A percentile compares a stretch with the other conserved stretches of the same genome.
These are phyloP conservation scores for Myriosclerotinia scirpicola DNA, from an alignment of 2,329 filamentous ascomycete genomes.

Conservation along the genomic window DNA sequence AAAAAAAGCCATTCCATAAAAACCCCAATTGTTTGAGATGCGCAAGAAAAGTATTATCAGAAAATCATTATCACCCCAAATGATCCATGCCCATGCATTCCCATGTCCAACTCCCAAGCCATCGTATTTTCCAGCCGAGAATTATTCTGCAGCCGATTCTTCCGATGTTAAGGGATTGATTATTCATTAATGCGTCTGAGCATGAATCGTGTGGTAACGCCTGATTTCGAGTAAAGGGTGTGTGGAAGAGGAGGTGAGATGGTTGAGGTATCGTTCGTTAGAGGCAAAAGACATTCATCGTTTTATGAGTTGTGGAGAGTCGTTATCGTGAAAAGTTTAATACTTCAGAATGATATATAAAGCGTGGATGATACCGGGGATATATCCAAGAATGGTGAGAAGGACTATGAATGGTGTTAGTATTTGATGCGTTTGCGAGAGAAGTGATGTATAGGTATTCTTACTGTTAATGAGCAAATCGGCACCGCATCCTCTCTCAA, in stretches of 20 bases:
- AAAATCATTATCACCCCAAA: conserved; percentile 1
- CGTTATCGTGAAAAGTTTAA: conserved; percentile 47
- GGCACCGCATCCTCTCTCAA: conserved; percentile 81
- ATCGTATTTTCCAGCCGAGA: conserved; percentile 11
- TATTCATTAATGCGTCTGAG: conserved; percentile 5
- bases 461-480: conserved; percentile 82
- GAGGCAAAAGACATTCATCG: not conserved
- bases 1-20: conserved; percentile 18
- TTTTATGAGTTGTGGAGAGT: not conserved
- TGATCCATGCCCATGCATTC: conserved; percentile 9
- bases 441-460: conserved; percentile 72
- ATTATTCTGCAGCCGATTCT: conserved; percentile 9
- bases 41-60: conserved; percentile 2
- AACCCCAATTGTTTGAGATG: conserved; percentile 8
- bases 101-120: conserved; percentile 5
- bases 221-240: conserved; percentile 8
- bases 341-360: conserved; percentile 76
- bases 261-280: conserved; percentile 5
- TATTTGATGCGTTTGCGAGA: conserved; percentile 19
- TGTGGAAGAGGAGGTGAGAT: not conserved
- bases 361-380: conserved; percentile 28
- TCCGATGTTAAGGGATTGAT: conserved; percentile 17
- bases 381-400: conserved; percentile 25
- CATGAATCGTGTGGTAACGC: not conserved
- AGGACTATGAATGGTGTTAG: conserved; percentile 6